Conservation (phyloP, 495 filamentous ascomycete genomes). For the Neohortaea acidophila region DNA sequence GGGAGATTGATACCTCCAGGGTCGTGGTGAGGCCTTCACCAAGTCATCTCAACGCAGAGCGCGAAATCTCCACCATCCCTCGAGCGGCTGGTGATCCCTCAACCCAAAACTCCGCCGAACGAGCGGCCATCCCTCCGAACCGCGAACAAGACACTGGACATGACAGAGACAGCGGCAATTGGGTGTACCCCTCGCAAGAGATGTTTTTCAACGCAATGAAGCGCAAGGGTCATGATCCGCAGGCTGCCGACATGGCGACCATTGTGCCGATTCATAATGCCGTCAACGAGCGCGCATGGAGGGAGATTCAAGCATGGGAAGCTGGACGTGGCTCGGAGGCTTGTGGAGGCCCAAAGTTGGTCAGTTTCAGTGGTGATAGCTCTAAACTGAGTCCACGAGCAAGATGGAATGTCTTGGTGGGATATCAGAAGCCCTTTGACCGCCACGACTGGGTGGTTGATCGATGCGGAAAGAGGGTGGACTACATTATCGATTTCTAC, state of each 20-base stretch:
- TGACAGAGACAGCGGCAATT: conserved; percentile 56
- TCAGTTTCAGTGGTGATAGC: conserved; percentile 60
- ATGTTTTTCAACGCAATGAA: conserved; percentile 94
- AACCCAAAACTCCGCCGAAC: conserved; percentile 51
- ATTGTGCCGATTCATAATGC: conserved; percentile 98
- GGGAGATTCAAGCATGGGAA: conserved; percentile 54
- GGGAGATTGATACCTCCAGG: not conserved
- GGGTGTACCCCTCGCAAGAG: conserved; percentile 91
- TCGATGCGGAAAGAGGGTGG: conserved; percentile 71
- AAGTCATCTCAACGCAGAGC: conserved; percentile 34
- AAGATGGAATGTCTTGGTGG: conserved; percentile 61
- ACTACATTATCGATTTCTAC: conserved; percentile 98
- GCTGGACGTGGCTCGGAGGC: conserved; percentile 40
- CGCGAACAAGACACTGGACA: conserved; percentile 54
- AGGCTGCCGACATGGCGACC: conserved; percentile 59
- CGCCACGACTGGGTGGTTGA: conserved; percentile 96
- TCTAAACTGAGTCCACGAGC: conserved; percentile 60
- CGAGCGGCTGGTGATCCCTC: conserved; percentile 33
- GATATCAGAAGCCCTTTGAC: conserved; percentile 85
- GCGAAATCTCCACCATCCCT: conserved; percentile 72
- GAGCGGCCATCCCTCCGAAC: conserved; percentile 39
- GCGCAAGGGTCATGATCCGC: conserved; percentile 52
- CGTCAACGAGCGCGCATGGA: conserved; percentile 41
- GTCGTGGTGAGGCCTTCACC: not conserved
- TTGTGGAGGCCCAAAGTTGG: conserved; percentile 71